Evolutionary conservation across 768 basidiomycete species (phyloP), one percentile per base, ranked within the genome.

Genomic region (Punctularia strigosozonata): DNA sequence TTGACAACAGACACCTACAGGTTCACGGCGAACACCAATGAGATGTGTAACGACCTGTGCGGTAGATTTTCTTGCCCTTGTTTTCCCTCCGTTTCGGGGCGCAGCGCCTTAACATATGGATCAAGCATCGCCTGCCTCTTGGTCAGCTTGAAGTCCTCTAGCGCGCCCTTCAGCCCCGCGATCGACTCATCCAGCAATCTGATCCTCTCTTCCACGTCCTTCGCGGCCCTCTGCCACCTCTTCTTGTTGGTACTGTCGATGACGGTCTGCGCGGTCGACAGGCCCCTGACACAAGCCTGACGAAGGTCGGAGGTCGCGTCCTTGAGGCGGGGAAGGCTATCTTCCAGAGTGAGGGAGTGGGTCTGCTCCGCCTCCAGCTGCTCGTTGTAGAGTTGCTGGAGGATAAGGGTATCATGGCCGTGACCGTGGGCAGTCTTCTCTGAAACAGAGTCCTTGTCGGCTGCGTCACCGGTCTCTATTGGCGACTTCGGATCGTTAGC

Each of bases 1-100:
- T n/a, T n/a, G n/a, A n/a, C n/a, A n/a, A n/a, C n/a, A n/a, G n/a
- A n/a, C n/a, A n/a, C n/a, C n/a, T n/a, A n/a, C 17, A 75, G 50
- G 45, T 63, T 65, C 33, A 68, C 54, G 14, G 64, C 61, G 44
- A 73, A 72, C 19, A 71, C 68, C 50, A 69, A 69, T 35, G 69
- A 59, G 22, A 69, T 42, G 50, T 71, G 69, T 8, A 78, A 60
- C n/a, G 63, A 56, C 15, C 61, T 55, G 26, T 62, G 51, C 6
- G 65, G 63, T 8, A 56, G 36, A 22, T 40, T 40, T 10, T 21
- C 10, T 14, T 24, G 18, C 3, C 7, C 40, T 23, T 39, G 20
- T 13, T 28, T 56, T 42, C 22, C 42, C 22, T 46, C 40, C n/a
- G 40, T 37, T 18, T 48, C 46, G 14, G 60, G 56, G 37, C 74